Evolutionary conservation across 208 protist genomes (phyloP).

Genomic region (Leishmania arabica): DNA sequence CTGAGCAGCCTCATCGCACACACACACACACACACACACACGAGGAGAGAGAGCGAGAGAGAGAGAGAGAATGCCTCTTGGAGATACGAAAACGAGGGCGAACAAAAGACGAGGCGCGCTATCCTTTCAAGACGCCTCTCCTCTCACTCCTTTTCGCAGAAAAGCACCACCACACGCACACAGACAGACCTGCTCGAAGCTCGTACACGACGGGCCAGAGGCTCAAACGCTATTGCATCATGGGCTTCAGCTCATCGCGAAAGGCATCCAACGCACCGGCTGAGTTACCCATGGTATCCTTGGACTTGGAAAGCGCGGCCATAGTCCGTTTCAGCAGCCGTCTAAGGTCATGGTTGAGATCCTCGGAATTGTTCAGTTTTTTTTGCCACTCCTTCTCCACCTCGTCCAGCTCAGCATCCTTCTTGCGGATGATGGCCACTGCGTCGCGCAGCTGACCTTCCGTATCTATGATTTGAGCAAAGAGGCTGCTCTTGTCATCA

Average conservation of each 20-base stretch:
- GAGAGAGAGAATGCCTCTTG: background rate
- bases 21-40: no score
- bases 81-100: background rate
- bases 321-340: conserved; percentile 38
- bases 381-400: conserved; percentile 14
- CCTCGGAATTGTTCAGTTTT: conserved; percentile 24
- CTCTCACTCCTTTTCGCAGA: background rate
- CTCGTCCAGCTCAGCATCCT: conserved; percentile 26
- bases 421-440: conserved; percentile 24
- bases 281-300: conserved; percentile 36
- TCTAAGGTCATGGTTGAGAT: conserved; percentile 31
- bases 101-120: background rate
- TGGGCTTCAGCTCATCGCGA: conserved; percentile 39
- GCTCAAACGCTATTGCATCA: conserved; percentile 22
- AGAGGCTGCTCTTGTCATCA: conserved; percentile 29
- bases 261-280: conserved; percentile 32
- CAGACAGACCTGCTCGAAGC: background rate
- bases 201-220: background rate
- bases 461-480: conserved; percentile 32
- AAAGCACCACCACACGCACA: background rate
- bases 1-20: background rate
- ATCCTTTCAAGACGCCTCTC: background rate
- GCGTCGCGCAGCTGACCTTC: conserved; percentile 34
- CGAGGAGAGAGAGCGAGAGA: background rate
- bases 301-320: conserved; percentile 30